Evolutionary conservation across 1,284 basidiomycete species (phyloP).

Genomic region (Phaffia rhodozyma): DNA sequence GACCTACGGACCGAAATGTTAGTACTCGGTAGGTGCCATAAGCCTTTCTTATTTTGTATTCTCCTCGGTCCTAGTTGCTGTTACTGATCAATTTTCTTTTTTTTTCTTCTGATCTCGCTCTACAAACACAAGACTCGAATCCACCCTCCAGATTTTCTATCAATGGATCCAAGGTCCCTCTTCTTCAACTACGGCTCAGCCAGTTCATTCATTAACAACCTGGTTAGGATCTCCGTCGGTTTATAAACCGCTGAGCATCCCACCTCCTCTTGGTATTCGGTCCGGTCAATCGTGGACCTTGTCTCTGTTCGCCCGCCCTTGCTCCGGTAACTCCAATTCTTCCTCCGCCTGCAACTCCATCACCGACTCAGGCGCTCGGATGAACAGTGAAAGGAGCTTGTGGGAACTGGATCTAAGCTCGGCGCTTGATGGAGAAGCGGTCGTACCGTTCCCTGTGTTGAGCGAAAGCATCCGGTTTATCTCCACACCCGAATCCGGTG

Average conservation of each 20-base stretch:
- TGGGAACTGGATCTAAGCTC: background rate
- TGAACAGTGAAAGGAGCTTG: too few relatives aligned
- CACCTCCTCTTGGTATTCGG: background rate
- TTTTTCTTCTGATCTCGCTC: background rate
- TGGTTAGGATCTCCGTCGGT: conserved; percentile 7
- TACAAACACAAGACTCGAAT: background rate
- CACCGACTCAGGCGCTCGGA: too few relatives aligned
- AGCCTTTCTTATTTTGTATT: background rate
- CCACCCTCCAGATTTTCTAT: conserved; percentile 1
- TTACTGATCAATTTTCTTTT: background rate
- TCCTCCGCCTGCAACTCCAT: background rate
- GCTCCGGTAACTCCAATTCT: background rate
- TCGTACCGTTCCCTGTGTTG: background rate
- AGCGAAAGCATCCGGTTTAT: conserved; percentile 9
- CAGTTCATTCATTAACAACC: background rate
- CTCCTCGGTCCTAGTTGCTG: background rate
- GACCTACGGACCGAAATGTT: conserved; percentile 15
- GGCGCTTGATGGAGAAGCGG: background rate
- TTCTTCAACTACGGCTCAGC: background rate
- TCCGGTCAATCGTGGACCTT: conserved; percentile 3
- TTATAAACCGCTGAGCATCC: conserved; percentile 8
- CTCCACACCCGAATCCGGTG: background rate
- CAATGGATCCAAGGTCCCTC: conserved; percentile 2
- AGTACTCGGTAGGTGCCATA: background rate
- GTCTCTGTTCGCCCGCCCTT: background rate